Percentiles rank a stretch among this genome's conserved stretches.
Evolutionary conservation across 805 yeast species (phyloP).

Genomic region (Candida broadrunensis): DNA sequence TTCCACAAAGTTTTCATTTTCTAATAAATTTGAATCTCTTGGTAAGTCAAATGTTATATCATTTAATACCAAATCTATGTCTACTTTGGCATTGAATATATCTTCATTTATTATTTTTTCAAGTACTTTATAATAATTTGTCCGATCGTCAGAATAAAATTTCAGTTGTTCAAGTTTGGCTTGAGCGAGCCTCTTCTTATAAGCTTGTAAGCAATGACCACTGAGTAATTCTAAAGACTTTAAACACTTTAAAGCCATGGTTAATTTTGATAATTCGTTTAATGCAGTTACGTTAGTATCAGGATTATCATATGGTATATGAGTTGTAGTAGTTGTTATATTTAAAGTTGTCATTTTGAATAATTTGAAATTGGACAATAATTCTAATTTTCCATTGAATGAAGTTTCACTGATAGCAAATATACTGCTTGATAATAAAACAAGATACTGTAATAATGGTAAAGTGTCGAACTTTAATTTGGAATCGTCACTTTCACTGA

Average conservation of each 20-base stretch:
- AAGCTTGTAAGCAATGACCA: slow-evolving; percentile 31
- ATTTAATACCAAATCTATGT: slow-evolving; percentile 22
- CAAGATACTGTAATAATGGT: slow-evolving; percentile 34
- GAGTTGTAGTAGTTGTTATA: slow-evolving; percentile 24
- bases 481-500: background rate
- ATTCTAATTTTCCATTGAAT: slow-evolving; percentile 23
- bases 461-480: slow-evolving; percentile 8
- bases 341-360: slow-evolving; percentile 21
- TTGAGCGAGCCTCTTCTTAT: slow-evolving; percentile 29
- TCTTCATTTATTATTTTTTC: slow-evolving; percentile 16
- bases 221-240: slow-evolving; percentile 24
- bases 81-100: slow-evolving; percentile 16
- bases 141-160: slow-evolving; percentile 3
- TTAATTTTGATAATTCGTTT: slow-evolving; percentile 23
- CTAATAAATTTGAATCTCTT: slow-evolving; percentile 9
- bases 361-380: slow-evolving; percentile 25
- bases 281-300: slow-evolving; percentile 32
- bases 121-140: slow-evolving; percentile 13
- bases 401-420: slow-evolving; percentile 37
- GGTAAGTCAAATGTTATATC: slow-evolving; percentile 15
- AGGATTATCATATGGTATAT: slow-evolving; percentile 43
- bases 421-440: slow-evolving; percentile 25
- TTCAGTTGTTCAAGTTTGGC: slow-evolving; percentile 20
- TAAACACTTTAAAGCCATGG: slow-evolving; percentile 23
- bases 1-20: slow-evolving; percentile 16